phyloP scores from a whole-genome alignment of 805 yeast species.

The Barnettozyma sucrosica region DNA sequence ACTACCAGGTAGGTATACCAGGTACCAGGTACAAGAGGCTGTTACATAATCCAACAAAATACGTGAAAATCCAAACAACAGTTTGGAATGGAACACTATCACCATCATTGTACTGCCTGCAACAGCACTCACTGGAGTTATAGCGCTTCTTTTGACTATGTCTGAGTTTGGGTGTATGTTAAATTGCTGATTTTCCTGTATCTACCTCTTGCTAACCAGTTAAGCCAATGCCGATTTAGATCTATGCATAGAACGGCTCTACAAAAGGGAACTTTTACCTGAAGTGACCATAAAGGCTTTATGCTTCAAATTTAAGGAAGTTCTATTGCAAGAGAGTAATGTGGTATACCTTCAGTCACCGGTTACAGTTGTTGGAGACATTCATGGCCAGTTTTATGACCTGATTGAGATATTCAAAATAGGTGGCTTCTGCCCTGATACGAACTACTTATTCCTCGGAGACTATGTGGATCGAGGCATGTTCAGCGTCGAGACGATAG shows the following conservation, averaged over 20 bases:
- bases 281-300: conserved; percentile 65
- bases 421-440: conserved; percentile 90
- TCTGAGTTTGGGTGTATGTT: background rate
- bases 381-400: conserved; percentile 96
- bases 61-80: background rate
- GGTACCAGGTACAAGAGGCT: too few relatives aligned
- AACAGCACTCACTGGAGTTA: background rate
- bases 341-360: conserved; percentile 82
- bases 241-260: conserved; percentile 60
- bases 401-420: conserved; percentile 86
- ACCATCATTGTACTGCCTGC: background rate
- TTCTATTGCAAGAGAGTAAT: conserved; percentile 74
- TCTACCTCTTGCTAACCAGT: background rate
- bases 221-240: conserved; percentile 45
- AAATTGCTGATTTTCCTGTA: background rate
- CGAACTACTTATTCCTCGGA: conserved; percentile 88
- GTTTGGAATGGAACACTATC: background rate
- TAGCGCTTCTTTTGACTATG: background rate
- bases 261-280: conserved; percentile 60
- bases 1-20: too few relatives aligned
- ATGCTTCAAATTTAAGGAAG: conserved; percentile 78
- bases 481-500: conserved; percentile 89
- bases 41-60: background rate
- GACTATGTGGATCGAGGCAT: conserved; percentile 96
- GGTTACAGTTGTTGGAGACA: conserved; percentile 94